These are phyloP conservation scores for Sporothrix luriei DNA, from an alignment of 2,329 filamentous ascomycete species.

Conservation along the genomic window DNA sequence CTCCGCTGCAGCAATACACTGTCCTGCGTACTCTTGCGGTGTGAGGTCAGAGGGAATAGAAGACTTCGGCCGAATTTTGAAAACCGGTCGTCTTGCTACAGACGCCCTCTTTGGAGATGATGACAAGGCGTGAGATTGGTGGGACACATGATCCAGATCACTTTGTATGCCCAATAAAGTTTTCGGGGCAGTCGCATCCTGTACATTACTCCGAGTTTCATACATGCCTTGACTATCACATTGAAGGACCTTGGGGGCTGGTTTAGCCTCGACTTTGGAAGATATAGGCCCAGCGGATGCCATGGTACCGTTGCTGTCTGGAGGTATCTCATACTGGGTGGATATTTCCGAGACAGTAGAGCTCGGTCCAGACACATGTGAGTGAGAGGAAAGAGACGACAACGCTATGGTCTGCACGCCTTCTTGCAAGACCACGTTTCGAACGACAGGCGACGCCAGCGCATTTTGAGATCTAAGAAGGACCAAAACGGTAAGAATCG, in stretches of 20 bases:
- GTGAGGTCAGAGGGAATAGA: slow-evolving; percentile 79
- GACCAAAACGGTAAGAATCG: not conserved
- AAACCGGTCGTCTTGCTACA: not conserved
- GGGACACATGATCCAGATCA: not conserved
- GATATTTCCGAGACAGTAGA: slow-evolving; percentile 58
- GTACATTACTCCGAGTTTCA: not conserved
- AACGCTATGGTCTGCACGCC: slow-evolving; percentile 47
- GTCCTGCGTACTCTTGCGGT: slow-evolving; percentile 78
- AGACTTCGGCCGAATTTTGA: slow-evolving; percentile 71
- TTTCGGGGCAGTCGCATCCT: not conserved
- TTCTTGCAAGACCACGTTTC: slow-evolving; percentile 21
- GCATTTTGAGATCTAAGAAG: not conserved
- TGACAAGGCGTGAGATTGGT: not conserved
- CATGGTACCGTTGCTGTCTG: slow-evolving; percentile 47
- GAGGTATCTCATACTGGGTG: slow-evolving; percentile 66
- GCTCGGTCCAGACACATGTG: slow-evolving; percentile 59
- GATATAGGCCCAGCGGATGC: too few relatives aligned
- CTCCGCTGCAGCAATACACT: slow-evolving; percentile 88
- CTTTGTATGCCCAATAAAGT: too few relatives aligned
- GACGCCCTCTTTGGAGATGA: not conserved
- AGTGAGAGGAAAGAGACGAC: slow-evolving; percentile 57
- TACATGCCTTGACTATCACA: not conserved
- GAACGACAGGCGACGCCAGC: not conserved
- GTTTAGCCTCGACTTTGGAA: not conserved
- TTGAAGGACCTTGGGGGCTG: not conserved